Evolutionary conservation across 441 rosid genomes (phyloP), one percentile per base, ranked within the genome.

Genomic region (Brassica hybrid): DNA sequence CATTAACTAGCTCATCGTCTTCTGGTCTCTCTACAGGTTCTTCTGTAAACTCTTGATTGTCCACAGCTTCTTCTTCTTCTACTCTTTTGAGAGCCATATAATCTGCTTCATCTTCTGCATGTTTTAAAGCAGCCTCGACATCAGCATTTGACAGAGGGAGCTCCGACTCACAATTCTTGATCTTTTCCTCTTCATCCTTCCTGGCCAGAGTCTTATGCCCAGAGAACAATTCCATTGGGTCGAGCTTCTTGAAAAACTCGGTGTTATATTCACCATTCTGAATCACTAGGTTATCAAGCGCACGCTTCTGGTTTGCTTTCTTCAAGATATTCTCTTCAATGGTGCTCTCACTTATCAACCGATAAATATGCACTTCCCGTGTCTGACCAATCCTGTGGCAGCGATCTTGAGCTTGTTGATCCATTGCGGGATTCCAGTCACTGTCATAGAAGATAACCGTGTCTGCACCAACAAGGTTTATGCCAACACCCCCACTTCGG

Each of bases 341-440:
- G 52, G 99, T 97, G 84, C 94, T 88, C 81, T 97, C 98, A 80
- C 99, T 97, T 78, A 97, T 97, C 82, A 97, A 82, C 81, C 99
- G 86, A 79, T 94, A 97, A 65, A 97, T 97, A 84, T 94, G 96
- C 8, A 94, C 99, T 86, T 93, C 98, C 63, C 99, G 98, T 61
- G 98, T 97, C 87, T 97, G 99, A 76, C 99, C 99, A 81, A 97
- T 97, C 78, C 99, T 87, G 86, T 97, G 99, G 84, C 99, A 97
- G 71, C 99, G 99, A 86, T 97, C 99, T 90, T 97, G 99, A 71
- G 99, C 99, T 90, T 97, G 99, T 81, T 94, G 98, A 86, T 97
- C 99, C 99, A 97, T 97, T 41, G 99, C 99, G 38, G 99, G 99
- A 86, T 97, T 97, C 99, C 99, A 97, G 85, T 97, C 99, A 69